Base-by-base conservation (phyloP, 176 grass and related monocot genomes). In the Zea luxurians region DNA sequence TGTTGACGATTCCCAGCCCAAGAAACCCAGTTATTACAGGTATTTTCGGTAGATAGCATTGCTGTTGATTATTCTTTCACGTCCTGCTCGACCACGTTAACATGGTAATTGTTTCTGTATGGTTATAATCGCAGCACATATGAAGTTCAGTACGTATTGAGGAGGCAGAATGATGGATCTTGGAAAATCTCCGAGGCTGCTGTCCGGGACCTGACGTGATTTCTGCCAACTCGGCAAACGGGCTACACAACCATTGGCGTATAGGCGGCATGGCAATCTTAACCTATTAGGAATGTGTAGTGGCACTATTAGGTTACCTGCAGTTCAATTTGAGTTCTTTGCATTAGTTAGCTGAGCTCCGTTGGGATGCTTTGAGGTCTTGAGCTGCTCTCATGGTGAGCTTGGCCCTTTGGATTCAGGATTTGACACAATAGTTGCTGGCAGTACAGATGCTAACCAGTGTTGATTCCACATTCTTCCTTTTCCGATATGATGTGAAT, bases 1-100 rank as follows among this genome's bases (percentile, higher is more conserved):
- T 70, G 83, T 99, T 48, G 88, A 95, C 49, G 92, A 90, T 6
- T 90, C 83, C n/a, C 83, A 89, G 41, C 78, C 81, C 13, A 91
- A 92, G 68, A 94, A 92, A 63, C 85, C 87, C 9, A 89, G 92
- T 80, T 99, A 99, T 35, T 99, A 99, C 81, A 99, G 96, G 96
- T 97, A 80, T 49, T 57, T 71, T 64, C 16, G 72, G 66, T 88
- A 61, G 41, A 78, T 77, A 36, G 0, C 1, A 43, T 53, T 27
- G 6, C 17, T 52, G 50, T 74, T 17, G 10, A 16, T 81, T 35
- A 45, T 47, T 81, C 17, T 83, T 71, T 68, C 46, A 6, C 1
- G 36, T 38, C 66, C 35, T 44, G 5, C 40, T 66, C 11, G 3
- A 48, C n/a, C 18, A n/a, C 10, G 43, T 52, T 37, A 70, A 13